Percentiles rank a stretch among this genome's conserved stretches.
Evolutionary conservation across 169 alveolate species (phyloP).

Genomic region (Eimeria praecox): DNA sequence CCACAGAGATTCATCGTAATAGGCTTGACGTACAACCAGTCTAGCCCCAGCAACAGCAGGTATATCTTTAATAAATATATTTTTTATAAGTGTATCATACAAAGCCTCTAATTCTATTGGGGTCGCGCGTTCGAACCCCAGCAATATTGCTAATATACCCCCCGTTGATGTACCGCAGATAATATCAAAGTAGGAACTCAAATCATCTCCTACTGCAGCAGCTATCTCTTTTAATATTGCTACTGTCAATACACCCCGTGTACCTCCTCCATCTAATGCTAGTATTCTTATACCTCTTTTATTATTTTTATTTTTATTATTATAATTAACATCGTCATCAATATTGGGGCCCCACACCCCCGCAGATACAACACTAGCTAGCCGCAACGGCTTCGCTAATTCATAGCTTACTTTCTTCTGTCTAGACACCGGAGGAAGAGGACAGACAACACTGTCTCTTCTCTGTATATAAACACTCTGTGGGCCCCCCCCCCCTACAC

Average conservation of each 20-base stretch:
- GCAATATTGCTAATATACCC: conserved; percentile 89
- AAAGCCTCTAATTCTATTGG: conserved; percentile 85
- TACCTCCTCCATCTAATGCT: conserved; percentile 93
- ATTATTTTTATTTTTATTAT: too few species aligned
- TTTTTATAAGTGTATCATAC: conserved; percentile 88
- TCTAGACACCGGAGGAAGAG: conserved; percentile 17
- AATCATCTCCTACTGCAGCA: conserved; percentile 81
- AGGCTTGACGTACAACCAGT: conserved; percentile 88
- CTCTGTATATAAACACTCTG: neutral
- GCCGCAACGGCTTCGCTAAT: conserved; percentile 72
- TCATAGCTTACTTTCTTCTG: conserved; percentile 15
- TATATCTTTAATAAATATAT: conserved; percentile 88
- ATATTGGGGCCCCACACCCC: conserved; percentile 74
- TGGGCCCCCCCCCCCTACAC: neutral
- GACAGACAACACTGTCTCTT: neutral
- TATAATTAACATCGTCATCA: too few species aligned
- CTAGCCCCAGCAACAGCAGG: conserved; percentile 88
- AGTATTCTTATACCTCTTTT: conserved; percentile 89
- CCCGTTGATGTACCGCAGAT: conserved; percentile 94
- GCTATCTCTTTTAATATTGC: conserved; percentile 87
- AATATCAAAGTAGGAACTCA: conserved; percentile 90
- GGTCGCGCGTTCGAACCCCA: conserved; percentile 89
- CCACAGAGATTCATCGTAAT: conserved; percentile 88
- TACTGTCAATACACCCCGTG: conserved; percentile 90
- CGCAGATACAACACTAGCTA: conserved; percentile 68